Conservation (phyloP, 2,329 filamentous ascomycete genomes). For the Claviceps sp. region DNA sequence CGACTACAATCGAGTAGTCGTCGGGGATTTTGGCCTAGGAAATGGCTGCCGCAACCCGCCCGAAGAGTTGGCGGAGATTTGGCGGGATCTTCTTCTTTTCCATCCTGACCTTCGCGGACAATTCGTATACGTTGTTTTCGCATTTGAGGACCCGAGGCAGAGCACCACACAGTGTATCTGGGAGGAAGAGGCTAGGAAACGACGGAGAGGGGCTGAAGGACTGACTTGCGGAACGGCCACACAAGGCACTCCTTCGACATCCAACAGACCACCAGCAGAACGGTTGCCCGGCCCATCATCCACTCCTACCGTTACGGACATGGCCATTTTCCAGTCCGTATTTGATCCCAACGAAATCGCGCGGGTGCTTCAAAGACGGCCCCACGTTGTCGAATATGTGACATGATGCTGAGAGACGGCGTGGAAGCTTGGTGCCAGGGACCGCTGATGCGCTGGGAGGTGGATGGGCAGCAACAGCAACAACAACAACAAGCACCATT, state of each 20-base stretch:
- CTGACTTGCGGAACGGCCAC: constrained; percentile 21
- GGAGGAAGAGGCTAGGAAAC: constrained; percentile 42
- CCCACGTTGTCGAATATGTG: constrained; percentile 41
- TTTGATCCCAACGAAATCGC: constrained; percentile 38
- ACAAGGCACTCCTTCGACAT: constrained; percentile 12
- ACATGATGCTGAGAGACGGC: constrained; percentile 24
- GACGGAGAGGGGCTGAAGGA: constrained; percentile 18
- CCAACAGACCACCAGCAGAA: constrained; percentile 11
- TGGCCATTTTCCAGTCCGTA: constrained; percentile 38
- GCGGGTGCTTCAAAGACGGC: constrained; percentile 35
- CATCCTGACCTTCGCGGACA: constrained; percentile 49
- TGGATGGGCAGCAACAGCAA: no score
- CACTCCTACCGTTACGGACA: constrained; percentile 25
- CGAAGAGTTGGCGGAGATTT: constrained; percentile 49
- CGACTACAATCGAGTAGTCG: constrained; percentile 42
- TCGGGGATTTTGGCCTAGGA: constrained; percentile 52
- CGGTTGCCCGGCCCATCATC: not conserved
- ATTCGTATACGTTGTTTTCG: constrained; percentile 49
- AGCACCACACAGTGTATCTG: constrained; percentile 39
- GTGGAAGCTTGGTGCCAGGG: not conserved
- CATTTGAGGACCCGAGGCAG: constrained; percentile 45
- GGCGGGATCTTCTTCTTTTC: constrained; percentile 51
- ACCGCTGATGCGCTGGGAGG: not conserved
- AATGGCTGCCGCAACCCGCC: constrained; percentile 52
- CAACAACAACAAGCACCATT: no score